Conservation (phyloP, 306 rosid genomes). For the Quercus robur region DNA sequence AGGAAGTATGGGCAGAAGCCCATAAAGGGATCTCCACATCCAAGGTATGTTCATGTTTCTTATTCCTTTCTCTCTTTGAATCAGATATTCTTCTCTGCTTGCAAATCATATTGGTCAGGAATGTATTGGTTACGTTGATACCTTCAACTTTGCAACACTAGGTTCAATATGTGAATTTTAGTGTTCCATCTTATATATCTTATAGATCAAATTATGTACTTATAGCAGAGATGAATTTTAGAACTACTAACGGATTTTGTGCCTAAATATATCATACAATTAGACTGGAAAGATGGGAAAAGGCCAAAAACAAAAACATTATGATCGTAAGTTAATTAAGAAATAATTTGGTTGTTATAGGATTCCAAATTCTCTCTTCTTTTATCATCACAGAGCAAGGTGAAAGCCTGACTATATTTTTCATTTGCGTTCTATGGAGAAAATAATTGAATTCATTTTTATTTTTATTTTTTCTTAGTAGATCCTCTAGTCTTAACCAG, state of each 20-base stretch:
- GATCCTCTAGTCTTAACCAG: too few relatives aligned
- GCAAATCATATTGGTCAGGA: too few relatives aligned
- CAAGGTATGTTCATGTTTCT: constrained; percentile 7
- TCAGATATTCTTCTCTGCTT: neutral
- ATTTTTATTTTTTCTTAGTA: too few relatives aligned
- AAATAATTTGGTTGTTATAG: neutral
- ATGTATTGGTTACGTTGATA: too few relatives aligned
- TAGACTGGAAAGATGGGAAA: neutral
- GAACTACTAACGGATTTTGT: too few relatives aligned
- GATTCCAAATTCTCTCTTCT: neutral
- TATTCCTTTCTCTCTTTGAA: neutral
- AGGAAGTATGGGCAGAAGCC: constrained; percentile 28
- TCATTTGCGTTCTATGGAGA: too few relatives aligned
- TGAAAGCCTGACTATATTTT: too few relatives aligned
- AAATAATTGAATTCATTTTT: too few relatives aligned
- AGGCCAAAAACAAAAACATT: neutral
- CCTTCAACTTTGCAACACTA: too few relatives aligned
- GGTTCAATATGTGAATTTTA: too few relatives aligned
- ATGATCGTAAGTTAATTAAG: neutral
- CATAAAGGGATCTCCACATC: constrained; percentile 27
- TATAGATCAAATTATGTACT: neutral
- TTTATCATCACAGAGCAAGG: too few relatives aligned
- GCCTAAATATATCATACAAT: too few relatives aligned
- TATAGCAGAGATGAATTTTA: neutral
- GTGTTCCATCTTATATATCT: neutral